Base-by-base conservation (phyloP, 768 basidiomycete genomes). In the Lactarius indigo region DNA sequence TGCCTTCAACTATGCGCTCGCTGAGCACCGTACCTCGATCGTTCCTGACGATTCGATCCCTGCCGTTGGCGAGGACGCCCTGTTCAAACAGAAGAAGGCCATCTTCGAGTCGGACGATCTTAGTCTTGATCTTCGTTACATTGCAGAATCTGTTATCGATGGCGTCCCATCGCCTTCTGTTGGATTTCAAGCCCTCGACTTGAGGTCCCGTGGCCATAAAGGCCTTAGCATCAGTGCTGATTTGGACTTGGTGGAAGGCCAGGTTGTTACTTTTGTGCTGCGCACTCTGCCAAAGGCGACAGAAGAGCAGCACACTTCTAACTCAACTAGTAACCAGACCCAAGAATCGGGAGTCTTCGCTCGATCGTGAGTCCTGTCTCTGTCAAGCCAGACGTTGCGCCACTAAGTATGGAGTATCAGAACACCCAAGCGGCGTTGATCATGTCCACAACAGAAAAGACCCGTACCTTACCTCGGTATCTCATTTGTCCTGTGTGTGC, bases 1-100 rank as follows among this genome's bases (percentile, higher is more conserved):
- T 0, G 96, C 95, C 0, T 99, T 99, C 85, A 89, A 97, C 76
- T 99, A 99, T 72, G 95, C 94, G 0, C 83, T 90, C 15, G 83
- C 87, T 57, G 58, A 80, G 2, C 96, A 98, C 76, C 84, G 81
- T 9, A 90, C 90, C 1, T 75, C 81, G 33, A 79, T 87, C 70
- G 69, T 86, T 62, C 73, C 78, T 20, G 86, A 88, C 72, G 70
- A 81, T 72, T 79, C 83, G 57, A 57, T 80, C 76, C 70, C 77
- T 33, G 64, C 69, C 55, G 50, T 66, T 20, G 61, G 64, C 39
- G 54, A 66, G 64, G 62, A 71, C 47, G 59, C 66, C 47, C 77
- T 62, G 6, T 69, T 69, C n/a, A 70, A 71, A 7, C 86, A 86
- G 56, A 76, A 83, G 44, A 91, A 87, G 68, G 90, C 80, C 0